These are phyloP conservation scores for Sporothrix pseudoabietina DNA, from an alignment of 2,329 filamentous ascomycete species.

Conservation along the genomic window DNA sequence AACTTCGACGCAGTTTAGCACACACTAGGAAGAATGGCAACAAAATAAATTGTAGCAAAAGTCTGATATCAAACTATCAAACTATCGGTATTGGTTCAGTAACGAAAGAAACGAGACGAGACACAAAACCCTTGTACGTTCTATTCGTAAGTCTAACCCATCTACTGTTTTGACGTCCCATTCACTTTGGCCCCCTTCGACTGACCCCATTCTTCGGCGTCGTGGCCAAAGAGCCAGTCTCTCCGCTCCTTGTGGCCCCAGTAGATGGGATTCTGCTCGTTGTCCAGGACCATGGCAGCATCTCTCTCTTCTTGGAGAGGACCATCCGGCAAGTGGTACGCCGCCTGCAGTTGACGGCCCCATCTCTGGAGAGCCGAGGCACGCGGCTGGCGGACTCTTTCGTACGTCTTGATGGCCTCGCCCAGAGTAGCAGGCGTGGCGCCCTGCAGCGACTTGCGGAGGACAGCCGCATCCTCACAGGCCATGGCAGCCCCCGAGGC, in stretches of 20 bases:
- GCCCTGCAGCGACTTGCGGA: conserved; percentile 30
- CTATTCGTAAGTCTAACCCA: not conserved
- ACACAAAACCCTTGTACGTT: not conserved
- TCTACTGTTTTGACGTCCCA: not conserved
- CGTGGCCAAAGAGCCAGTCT: conserved; percentile 42
- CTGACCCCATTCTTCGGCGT: conserved; percentile 32
- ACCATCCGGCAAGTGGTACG: conserved; percentile 37
- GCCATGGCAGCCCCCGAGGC: conserved; percentile 51
- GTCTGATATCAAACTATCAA: too few relatives aligned
- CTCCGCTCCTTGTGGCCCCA: conserved; percentile 39
- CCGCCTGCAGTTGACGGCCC: conserved; percentile 35
- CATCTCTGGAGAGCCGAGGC: conserved; percentile 34
- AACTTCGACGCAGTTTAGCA: too few relatives aligned
- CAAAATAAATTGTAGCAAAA: not conserved
- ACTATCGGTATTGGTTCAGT: too few relatives aligned
- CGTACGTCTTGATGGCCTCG: conserved; percentile 28
- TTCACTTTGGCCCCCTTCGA: not conserved
- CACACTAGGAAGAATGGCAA: not conserved
- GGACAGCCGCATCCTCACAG: conserved; percentile 47
- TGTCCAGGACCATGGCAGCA: conserved; percentile 31
- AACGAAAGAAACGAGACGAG: too few relatives aligned
- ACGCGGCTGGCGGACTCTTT: conserved; percentile 34
- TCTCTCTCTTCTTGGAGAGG: conserved; percentile 34
- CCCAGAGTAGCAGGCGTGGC: conserved; percentile 1
- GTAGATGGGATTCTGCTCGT: conserved; percentile 36